Conservation (phyloP, 1,139 yeast genomes). For the Suhomyces anneliseae region DNA sequence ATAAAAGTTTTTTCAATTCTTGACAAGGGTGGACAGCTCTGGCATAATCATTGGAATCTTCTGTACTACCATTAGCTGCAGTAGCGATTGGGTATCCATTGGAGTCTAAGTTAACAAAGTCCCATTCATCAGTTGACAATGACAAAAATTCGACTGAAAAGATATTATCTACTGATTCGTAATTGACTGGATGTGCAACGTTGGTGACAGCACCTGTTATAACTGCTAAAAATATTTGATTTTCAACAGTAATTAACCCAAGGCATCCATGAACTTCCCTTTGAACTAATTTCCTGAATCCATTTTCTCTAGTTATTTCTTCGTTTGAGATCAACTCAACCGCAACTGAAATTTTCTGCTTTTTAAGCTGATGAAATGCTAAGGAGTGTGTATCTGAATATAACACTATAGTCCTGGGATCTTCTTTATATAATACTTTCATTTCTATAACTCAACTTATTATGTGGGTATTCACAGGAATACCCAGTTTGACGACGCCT, state of each 20-base stretch:
- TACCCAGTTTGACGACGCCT: conserved; percentile 1
- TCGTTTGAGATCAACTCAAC: conserved; percentile 51
- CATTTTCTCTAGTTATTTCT: conserved; percentile 37
- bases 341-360: conserved; percentile 41
- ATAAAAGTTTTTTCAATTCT: conserved; percentile 71
- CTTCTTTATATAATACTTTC: conserved; percentile 51
- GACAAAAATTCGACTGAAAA: conserved; percentile 84
- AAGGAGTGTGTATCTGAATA: conserved; percentile 52
- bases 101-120: conserved; percentile 61
- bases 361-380: conserved; percentile 42
- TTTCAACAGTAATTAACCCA: conserved; percentile 72
- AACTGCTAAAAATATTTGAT: conserved; percentile 71
- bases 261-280: conserved; percentile 75
- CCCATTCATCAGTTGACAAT: conserved; percentile 74
- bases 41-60: conserved; percentile 22
- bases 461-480: not conserved
- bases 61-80: conserved; percentile 10
- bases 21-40: conserved; percentile 77
- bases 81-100: conserved; percentile 56
- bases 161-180: conserved; percentile 79
- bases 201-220: conserved; percentile 69
- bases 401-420: conserved; percentile 56
- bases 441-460: conserved; percentile 20
- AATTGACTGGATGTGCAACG: conserved; percentile 83
- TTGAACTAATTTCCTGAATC: conserved; percentile 50